Conservation (phyloP, 108 stramenopile species). For the Chaetoceros muelleri region DNA sequence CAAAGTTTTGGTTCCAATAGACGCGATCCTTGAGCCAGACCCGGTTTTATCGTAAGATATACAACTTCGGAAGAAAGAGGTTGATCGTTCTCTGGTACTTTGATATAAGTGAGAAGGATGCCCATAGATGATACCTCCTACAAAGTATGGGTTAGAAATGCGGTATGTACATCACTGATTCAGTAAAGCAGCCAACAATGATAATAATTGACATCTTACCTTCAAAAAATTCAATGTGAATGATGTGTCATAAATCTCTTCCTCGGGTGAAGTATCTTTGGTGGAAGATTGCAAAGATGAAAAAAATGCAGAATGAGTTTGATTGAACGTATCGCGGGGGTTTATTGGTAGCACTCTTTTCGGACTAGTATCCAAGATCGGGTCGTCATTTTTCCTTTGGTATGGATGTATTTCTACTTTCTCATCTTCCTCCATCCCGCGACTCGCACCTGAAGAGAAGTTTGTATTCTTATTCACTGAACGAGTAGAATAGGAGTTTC, state of each 20-base stretch:
- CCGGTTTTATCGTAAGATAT: slow-evolving; percentile 35
- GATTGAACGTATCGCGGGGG: too few species aligned
- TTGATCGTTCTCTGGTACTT: slow-evolving; percentile 15
- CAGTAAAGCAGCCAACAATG: background rate
- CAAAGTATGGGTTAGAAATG: background rate
- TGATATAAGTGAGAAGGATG: slow-evolving; percentile 42
- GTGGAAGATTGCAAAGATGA: background rate
- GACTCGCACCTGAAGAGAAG: too few species aligned
- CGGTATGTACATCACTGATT: background rate
- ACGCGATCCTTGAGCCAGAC: slow-evolving; percentile 20
- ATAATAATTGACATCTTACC: slow-evolving; percentile 7
- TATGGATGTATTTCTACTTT: background rate
- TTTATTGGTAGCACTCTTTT: background rate
- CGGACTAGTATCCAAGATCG: background rate
- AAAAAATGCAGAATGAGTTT: background rate
- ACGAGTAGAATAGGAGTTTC: too few species aligned
- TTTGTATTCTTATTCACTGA: too few species aligned
- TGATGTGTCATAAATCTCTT: background rate
- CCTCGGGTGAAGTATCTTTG: background rate
- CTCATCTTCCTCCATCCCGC: background rate
- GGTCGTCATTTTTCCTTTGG: background rate
- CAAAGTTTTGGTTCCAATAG: slow-evolving; percentile 38
- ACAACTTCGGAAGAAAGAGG: slow-evolving; percentile 36
- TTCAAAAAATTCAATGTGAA: slow-evolving; percentile 13
- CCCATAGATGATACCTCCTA: slow-evolving; percentile 40